Evolutionary conservation across 495 filamentous ascomycete genomes (phyloP), one percentile per base, ranked within the genome.

Genomic region (Tuber melanosporum): DNA sequence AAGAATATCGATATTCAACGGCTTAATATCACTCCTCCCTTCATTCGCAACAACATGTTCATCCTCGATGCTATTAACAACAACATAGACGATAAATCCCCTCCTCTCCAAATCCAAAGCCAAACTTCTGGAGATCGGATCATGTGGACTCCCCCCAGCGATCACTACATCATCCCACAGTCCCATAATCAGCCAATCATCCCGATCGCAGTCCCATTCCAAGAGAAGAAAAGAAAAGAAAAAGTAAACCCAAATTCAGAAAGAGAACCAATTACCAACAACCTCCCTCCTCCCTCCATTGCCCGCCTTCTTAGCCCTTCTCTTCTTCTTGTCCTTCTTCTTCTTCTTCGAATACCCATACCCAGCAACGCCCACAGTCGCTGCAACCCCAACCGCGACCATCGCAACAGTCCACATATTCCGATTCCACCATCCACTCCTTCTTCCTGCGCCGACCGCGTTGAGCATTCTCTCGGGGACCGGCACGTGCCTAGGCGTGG

Each of bases 221-320:
- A 36, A 66, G 57, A 26, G 12, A 32, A 36, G 15, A 19, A 36
- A 66, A 36, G 4, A 36, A 66, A 66, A 66, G 39, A 5, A 41
- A 41, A 41, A 41, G 39, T 2, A 41, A 41, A 41, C 2, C 39
- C 39, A 41, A 4, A 36, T 43, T 43, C 32, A 71, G 49, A 46
- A 70, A 74, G 42, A 73, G 66, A 75, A 41, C 49, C 57, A 80
- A 74, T 76, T 79, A 80, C 78, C 78, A 70, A 99, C 91, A 44
- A 98, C 94, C 82, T 98, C 95, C 72, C 91, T 89, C 73, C 94
- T 87, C 15, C 92, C 91, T n/a, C 95, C 95, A 86, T 93, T 97
- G 20, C 88, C 87, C 10, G 92, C 92, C 43, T 92, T 88, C 83
- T 86, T 88, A 14, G 94, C 95, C 77, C 92, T 89, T 78, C 94